phyloP scores from a whole-genome alignment of 192 early-diverging fungal species.

The Umbelopsis sp. region DNA sequence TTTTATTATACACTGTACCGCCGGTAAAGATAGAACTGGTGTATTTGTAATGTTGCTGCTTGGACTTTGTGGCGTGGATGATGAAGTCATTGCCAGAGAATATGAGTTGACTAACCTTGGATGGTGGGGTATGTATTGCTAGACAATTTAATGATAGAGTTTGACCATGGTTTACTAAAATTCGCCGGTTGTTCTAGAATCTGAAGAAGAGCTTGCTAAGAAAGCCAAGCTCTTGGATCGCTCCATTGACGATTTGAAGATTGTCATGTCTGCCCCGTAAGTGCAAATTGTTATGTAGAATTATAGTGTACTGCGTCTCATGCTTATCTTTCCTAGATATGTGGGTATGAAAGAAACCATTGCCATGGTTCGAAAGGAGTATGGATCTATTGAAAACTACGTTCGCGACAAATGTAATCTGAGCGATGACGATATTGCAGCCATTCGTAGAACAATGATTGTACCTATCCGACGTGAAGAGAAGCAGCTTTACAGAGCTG shows the following conservation, averaged over 20 bases:
- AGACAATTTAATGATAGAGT: neutral
- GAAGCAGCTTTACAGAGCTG: conserved; percentile 27
- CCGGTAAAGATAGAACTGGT: conserved; percentile 73
- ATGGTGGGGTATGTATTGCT: conserved; percentile 35
- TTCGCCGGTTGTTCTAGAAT: conserved; percentile 19
- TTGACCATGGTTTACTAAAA: neutral
- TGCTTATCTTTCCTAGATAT: conserved; percentile 18
- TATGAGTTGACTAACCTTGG: conserved; percentile 61
- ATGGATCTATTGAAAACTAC: conserved; percentile 52
- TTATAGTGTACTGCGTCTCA: no score
- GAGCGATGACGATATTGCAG: conserved; percentile 37
- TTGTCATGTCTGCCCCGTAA: conserved; percentile 39
- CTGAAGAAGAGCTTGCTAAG: conserved; percentile 28
- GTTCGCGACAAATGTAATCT: conserved; percentile 41
- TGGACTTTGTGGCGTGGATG: conserved; percentile 62
- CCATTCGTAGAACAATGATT: conserved; percentile 43
- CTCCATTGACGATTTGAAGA: conserved; percentile 30
- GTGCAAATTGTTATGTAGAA: neutral
- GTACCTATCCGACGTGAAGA: conserved; percentile 45
- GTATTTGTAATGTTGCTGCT: conserved; percentile 60
- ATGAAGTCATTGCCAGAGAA: conserved; percentile 67
- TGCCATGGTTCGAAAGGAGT: conserved; percentile 43
- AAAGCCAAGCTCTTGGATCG: conserved; percentile 20
- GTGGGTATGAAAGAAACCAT: conserved; percentile 40
- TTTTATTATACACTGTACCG: conserved; percentile 71